Conservation (phyloP, 2,329 filamentous ascomycete species). For the Fusarium burgessii region DNA sequence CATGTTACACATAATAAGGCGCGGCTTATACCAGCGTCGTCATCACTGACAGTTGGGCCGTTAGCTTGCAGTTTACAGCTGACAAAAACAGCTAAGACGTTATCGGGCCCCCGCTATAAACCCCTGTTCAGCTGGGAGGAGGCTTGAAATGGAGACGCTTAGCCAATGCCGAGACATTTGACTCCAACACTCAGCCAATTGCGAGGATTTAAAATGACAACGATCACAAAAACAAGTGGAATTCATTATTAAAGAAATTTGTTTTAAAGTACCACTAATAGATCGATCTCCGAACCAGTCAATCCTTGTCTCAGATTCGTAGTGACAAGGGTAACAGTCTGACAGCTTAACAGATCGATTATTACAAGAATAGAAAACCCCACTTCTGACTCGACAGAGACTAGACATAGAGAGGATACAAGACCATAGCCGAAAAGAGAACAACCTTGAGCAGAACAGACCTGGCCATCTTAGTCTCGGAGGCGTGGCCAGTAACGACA, state of each 20-base stretch:
- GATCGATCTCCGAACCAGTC: background rate
- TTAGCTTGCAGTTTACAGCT: background rate
- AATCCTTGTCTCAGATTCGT: background rate
- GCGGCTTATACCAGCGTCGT: background rate
- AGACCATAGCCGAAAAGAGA: background rate
- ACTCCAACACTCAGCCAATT: background rate
- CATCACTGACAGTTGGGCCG: background rate
- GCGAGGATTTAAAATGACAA: background rate
- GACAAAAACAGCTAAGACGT: background rate
- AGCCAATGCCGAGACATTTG: background rate
- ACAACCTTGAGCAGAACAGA: background rate
- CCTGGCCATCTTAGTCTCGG: accelerated
- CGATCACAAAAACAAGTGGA: background rate
- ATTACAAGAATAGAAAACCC: background rate
- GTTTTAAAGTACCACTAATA: background rate
- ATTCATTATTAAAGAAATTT: background rate
- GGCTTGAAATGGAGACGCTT: background rate
- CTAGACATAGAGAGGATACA: background rate
- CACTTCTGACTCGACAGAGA: background rate
- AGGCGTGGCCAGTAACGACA: background rate
- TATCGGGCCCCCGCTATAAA: background rate
- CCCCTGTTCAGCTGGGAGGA: background rate
- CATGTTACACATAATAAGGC: accelerated
- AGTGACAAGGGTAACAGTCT: background rate
- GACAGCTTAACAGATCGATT: background rate